Percentiles rank a stretch among this genome's conserved stretches.
These are phyloP conservation scores for Glebionis coronaria DNA, from an alignment of 129 eudicot genomes.

Conservation along the genomic window DNA sequence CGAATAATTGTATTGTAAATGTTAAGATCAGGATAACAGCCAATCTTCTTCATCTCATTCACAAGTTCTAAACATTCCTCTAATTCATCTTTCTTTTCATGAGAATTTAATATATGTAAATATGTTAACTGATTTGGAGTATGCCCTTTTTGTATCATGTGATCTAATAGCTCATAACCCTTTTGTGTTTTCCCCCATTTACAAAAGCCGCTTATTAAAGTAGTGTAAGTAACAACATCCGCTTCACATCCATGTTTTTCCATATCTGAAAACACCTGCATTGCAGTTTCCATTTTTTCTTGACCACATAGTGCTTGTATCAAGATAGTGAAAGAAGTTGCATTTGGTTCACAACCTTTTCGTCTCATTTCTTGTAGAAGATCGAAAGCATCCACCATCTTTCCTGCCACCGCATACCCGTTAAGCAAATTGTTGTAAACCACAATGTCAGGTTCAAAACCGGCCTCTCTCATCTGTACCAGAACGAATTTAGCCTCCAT, in stretches of 20 bases:
- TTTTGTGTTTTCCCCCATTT: conserved; percentile 54
- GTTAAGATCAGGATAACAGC: conserved; percentile 47
- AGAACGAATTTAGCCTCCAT: conserved; percentile 61
- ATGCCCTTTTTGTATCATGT: conserved; percentile 63
- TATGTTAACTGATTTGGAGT: conserved; percentile 61
- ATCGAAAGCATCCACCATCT: conserved; percentile 77
- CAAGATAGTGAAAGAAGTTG: conserved; percentile 58
- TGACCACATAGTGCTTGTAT: conserved; percentile 67
- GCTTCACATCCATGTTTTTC: conserved; percentile 56
- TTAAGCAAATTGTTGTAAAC: conserved; percentile 69
- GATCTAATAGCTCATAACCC: conserved; percentile 57
- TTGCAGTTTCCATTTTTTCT: conserved; percentile 70
- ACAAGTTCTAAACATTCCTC: conserved; percentile 72
- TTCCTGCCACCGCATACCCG: conserved; percentile 65
- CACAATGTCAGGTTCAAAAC: conserved; percentile 72
- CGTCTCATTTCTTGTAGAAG: conserved; percentile 68
- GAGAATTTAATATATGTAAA: conserved; percentile 53
- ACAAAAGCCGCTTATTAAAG: conserved; percentile 70
- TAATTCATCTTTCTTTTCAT: conserved; percentile 76
- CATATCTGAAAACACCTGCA: conserved; percentile 61
- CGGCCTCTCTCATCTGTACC: conserved; percentile 63
- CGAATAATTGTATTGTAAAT: conserved; percentile 62
- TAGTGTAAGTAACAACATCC: conserved; percentile 63
- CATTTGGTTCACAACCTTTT: conserved; percentile 67
- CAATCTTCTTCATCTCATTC: conserved; percentile 56